Evolutionary conservation across 257 asterid genomes (phyloP), one percentile per base, ranked within the genome.

Genomic region (Phtheirospermum japonicum): DNA sequence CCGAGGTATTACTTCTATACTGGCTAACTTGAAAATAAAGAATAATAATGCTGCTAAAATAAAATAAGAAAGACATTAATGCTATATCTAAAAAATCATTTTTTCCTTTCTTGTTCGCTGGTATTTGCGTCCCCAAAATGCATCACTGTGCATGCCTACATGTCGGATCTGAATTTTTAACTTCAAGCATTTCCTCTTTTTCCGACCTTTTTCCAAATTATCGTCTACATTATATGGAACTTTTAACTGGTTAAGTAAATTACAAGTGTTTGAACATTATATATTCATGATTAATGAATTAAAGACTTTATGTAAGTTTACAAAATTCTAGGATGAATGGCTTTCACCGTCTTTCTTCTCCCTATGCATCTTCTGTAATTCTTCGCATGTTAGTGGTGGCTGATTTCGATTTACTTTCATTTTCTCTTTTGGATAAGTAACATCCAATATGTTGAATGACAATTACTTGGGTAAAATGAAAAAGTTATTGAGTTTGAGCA

Each of bases 371-470:
- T n/a, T n/a, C n/a, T n/a, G n/a, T 37, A 10, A 33, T 23, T 17
- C 43, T 68, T 37, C 55, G 12, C 30, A 57, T 14, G 43, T 6
- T 36, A 9, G 43, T 50, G 34, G 14, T 59, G 46, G 39, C 42
- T 46, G 16, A 9, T n/a, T 53, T 59, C 23, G 20, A 14, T 42
- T 40, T 8, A 10, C 19, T 17, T 13, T 16, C 17, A 5, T 2
- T 6, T 14, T 46, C 14, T 16, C 16, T 16, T 28, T 40, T 17
- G 45, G 26, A 59, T 53, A 33, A 53, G 5, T 37, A 51, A 23
- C 18, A 11, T 8, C 33, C 60, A 28, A 20, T 56, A 1, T 8
- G 6, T 26, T 51, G 18, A 9, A n/a, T 42, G 48, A 39, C 30
- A 50, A 13, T 12, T 49, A 32, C 6, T 37, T 26, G 59, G 13